Evolutionary conservation across 2,329 filamentous ascomycete species (phyloP).

Genomic region (Rachicladosporium sp.): DNA sequence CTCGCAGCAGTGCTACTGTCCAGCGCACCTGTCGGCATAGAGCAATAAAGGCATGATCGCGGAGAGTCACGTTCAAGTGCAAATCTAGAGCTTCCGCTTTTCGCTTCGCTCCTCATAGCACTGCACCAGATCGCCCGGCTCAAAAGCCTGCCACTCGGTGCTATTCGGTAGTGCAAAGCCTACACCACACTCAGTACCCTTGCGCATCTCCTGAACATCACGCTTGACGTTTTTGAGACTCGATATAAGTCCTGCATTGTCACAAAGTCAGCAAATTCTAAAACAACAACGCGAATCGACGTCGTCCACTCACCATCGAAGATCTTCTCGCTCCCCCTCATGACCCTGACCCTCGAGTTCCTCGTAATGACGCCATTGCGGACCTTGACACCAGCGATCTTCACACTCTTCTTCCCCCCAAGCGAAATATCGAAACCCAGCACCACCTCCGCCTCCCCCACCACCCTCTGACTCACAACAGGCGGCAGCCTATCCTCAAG

Average conservation of each 20-base stretch:
- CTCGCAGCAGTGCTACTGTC: no score
- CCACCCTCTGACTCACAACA: constrained; percentile 54
- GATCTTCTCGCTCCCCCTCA: constrained; percentile 55
- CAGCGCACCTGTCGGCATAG: no score
- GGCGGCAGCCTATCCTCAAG: constrained; percentile 60
- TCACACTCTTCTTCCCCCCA: constrained; percentile 55
- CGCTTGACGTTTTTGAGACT: constrained; percentile 89
- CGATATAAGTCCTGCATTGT: constrained; percentile 41
- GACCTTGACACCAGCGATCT: constrained; percentile 79
- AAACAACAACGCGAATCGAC: constrained; percentile 22
- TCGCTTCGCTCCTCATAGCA: constrained; percentile 69
- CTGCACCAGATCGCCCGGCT: constrained; percentile 75
- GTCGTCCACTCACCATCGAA: constrained; percentile 55
- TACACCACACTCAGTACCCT: constrained; percentile 88
- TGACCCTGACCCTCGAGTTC: constrained; percentile 54
- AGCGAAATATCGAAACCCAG: constrained; percentile 76
- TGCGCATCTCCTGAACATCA: constrained; percentile 77
- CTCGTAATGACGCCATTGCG: constrained; percentile 63
- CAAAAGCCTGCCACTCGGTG: constrained; percentile 58
- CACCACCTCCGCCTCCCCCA: constrained; percentile 77
- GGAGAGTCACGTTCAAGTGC: no score
- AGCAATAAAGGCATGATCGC: no score
- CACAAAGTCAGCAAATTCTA: background rate
- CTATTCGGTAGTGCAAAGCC: constrained; percentile 45
- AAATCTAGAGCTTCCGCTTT: constrained; percentile 44